Evolutionary conservation across 345 rosid genomes (phyloP).

Genomic region (Eucalyptus fibrosa): DNA sequence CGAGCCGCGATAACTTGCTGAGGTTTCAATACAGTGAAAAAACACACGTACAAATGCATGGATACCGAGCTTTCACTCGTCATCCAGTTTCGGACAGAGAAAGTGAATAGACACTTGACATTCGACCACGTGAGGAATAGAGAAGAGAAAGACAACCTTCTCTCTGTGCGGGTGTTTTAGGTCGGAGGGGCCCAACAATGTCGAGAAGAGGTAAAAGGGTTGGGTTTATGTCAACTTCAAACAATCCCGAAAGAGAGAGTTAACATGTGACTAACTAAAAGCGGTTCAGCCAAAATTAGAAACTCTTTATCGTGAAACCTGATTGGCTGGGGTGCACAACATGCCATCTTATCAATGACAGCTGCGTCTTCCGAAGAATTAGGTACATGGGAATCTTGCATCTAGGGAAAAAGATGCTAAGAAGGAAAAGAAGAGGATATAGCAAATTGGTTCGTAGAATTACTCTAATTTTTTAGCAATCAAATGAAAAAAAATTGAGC

Average conservation of each 20-base stretch:
- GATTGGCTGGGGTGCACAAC: neutral
- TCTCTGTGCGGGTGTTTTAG: neutral
- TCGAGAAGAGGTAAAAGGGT: conserved; percentile 12
- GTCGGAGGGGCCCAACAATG: conserved; percentile 3
- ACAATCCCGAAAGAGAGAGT: neutral
- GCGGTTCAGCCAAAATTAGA: conserved; percentile 12
- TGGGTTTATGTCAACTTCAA: conserved; percentile 30
- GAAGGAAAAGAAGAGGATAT: neutral
- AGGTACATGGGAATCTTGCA: neutral
- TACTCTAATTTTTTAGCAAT: neutral
- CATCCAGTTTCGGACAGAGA: neutral
- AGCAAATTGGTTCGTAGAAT: neutral
- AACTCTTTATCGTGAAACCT: conserved; percentile 8
- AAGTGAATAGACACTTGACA: neutral
- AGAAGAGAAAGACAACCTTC: neutral
- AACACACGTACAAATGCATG: neutral
- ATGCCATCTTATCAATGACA: neutral
- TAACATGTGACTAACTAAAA: conserved; percentile 13
- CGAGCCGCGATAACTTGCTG: neutral
- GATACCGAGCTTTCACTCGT: neutral
- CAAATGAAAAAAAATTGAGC: neutral
- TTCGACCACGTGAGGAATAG: neutral
- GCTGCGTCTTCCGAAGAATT: neutral
- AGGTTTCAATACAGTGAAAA: neutral
- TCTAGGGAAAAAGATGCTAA: neutral